Evolutionary conservation across 345 rosid species (phyloP), one percentile per base, ranked within the genome.

Genomic region (Geranium brycei): DNA sequence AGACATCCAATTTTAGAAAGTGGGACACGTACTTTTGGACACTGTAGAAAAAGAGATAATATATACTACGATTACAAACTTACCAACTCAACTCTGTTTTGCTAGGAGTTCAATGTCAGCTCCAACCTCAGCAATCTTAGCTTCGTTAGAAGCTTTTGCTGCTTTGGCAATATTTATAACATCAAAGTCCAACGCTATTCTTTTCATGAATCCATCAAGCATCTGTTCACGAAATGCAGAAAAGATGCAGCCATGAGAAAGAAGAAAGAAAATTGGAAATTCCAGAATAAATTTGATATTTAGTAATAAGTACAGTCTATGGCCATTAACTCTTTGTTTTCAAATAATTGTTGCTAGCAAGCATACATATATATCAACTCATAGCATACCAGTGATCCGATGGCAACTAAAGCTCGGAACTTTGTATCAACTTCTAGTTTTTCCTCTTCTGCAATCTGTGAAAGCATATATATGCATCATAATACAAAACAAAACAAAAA

Each of bases 341-440:
- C 10, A 35, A 35, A 35, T 35, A 35, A 35, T 3, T 35, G 41
- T 35, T 35, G 10, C 41, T 32, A 7, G 41, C 28, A 23, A 23
- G 28, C 28, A 23, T 23, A 23, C 28, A 23, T 23, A 23, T 23
- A 23, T 1, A 23, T 23, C 41, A 7, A 35, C 5, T 35, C 41
- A 35, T 35, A 35, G 41, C 65, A 69, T 79, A 95, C 99, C 91
- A 91, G 79, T 6, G 99, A 83, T 67, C 99, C 99, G 64, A 91
- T 85, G 65, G 99, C 91, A 62, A 91, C 99, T 47, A 91, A 73
- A 72, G 87, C 88, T 56, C 96, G 85, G 72, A 81, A 95, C 75
- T 85, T 95, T 61, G 99, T 76, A 79, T 91, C 96, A 73, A 74
- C 82, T 47, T 95, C 96, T 51, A 81, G 69, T 60, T 65, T 83